These are phyloP conservation scores for Cyphellophora europaea DNA, from an alignment of 2,329 filamentous ascomycete genomes.

Conservation along the genomic window DNA sequence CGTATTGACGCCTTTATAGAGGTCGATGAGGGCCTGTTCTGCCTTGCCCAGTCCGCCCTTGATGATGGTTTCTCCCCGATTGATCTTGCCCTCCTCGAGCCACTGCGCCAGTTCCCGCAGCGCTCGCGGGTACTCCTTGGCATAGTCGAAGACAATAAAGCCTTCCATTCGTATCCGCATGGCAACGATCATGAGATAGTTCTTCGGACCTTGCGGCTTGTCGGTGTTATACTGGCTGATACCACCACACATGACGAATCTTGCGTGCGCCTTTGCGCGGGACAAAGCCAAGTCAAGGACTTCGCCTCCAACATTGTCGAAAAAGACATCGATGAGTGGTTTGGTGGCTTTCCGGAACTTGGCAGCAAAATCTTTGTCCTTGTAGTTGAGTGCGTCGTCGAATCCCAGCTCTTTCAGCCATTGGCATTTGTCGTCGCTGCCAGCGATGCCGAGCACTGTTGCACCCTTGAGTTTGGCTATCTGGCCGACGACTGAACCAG, in stretches of 20 bases:
- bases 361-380: constrained; percentile 50
- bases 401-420: constrained; percentile 60
- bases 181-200: constrained; percentile 42
- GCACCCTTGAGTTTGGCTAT: constrained; percentile 65
- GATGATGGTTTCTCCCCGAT: constrained; percentile 62
- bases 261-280: constrained; percentile 52
- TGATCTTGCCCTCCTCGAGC: constrained; percentile 63
- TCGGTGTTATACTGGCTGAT: constrained; percentile 61
- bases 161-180: constrained; percentile 56
- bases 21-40: constrained; percentile 51
- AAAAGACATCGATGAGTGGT: constrained; percentile 57
- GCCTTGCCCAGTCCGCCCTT: constrained; percentile 58
- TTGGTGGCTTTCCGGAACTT: constrained; percentile 53
- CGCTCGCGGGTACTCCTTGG: constrained; percentile 47
- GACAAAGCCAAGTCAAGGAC: constrained; percentile 58
- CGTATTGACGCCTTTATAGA: constrained; percentile 62
- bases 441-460: constrained; percentile 57
- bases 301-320: constrained; percentile 65
- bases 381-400: constrained; percentile 62
- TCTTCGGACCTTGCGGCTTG: constrained; percentile 47
- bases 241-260: constrained; percentile 62
- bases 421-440: constrained; percentile 56
- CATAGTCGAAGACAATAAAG: constrained; percentile 65
- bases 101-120: constrained; percentile 54
- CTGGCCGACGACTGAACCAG: constrained; percentile 66